Evolutionary conservation across 768 basidiomycete genomes (phyloP), one percentile per base, ranked within the genome.

Genomic region (Russula emetica): DNA sequence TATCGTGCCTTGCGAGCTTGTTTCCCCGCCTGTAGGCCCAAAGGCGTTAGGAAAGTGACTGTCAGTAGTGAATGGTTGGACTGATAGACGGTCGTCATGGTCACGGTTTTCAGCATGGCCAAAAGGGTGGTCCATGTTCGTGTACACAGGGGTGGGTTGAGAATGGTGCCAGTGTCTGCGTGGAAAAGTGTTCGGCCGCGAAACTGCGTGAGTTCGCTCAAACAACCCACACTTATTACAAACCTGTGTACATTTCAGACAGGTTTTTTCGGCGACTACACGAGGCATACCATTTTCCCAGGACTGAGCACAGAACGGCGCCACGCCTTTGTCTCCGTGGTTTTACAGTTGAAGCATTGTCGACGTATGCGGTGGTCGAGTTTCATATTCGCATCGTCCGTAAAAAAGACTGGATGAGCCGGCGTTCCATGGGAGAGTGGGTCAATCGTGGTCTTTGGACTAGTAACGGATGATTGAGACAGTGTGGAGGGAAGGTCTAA

Each of bases 281-380:
- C 6, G 20, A 51, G 11, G 28, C 63, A 5, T 6, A 81, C 81
- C 67, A 91, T 86, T 82, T 92, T 92, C 32, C 89, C 90, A 0
- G 86, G 88, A 62, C 80, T 85, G 63, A 92, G 80, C 69, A 85
- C 88, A 16, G 83, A 85, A 63, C 90, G 76, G 28, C 90, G 76
- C 89, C 89, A 92, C 26, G 88, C 90, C 54, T 84, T 85, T 42
- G 90, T 91, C 67, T 90, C 88, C 18, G 87, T 88, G 30, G 87
- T 89, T 71, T 83, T 85, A 73, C 90, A 92, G 72, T 92, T 92
- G 81, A 86, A 90, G 74, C 89, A 92, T 53, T 86, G 76, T 47
- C 89, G 76, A 24, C 88, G 80, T 49, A 92, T 84, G 44, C 87
- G 80, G 70, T 90, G 85, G 70, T 84, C 85, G 55, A 90, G 78